Evolutionary conservation across 106 monocot genomes (phyloP), one percentile per base, ranked within the genome.

Genomic region (Amphibolis antarctica): DNA sequence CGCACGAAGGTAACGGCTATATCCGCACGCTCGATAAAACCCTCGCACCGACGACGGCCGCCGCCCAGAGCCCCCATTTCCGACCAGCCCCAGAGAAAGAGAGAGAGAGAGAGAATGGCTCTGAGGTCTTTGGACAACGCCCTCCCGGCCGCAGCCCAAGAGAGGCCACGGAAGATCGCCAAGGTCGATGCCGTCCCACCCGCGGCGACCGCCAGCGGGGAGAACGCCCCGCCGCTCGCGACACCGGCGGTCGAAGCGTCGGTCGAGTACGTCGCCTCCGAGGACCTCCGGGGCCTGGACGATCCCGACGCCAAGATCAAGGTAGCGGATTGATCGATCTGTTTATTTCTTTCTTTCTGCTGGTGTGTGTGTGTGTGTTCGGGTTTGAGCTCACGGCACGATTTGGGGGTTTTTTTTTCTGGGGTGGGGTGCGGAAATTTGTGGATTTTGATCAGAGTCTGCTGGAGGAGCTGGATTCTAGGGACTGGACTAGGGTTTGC

Each of bases 111-210:
- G 58, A 45, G 63, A 57, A 92, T 93, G 92, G 92, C 88, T 7
- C 85, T 93, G 25, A 66, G 92, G 66, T 77, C 85, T 36, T 73
- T 88, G 50, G 82, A 93, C 71, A 88, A 88, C 52, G 66, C 79
- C 10, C 76, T 88, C 22, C 85, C 85, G n/a, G n/a, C n/a, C 10
- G 20, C 57, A 9, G 15, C 49, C 44, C 47, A 63, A 28, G 82
- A 92, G 54, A 65, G 88, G 53, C 85, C 92, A 42, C 82, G 76
- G 71, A 93, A 93, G 82, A 71, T 74, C 5, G 59, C 84, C 27
- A 88, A 84, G 81, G 44, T 79, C 18, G 44, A 57, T 12, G 29
- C 44, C 44, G 18, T 30, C 54, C 17, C 26, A 18, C 31, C 13
- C 67, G 21, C 53, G 17, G 25, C 28, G 18, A 24, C 66, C n/a